Conservation (phyloP, 2,329 filamentous ascomycete species). For the Sclerotinia borealis region DNA sequence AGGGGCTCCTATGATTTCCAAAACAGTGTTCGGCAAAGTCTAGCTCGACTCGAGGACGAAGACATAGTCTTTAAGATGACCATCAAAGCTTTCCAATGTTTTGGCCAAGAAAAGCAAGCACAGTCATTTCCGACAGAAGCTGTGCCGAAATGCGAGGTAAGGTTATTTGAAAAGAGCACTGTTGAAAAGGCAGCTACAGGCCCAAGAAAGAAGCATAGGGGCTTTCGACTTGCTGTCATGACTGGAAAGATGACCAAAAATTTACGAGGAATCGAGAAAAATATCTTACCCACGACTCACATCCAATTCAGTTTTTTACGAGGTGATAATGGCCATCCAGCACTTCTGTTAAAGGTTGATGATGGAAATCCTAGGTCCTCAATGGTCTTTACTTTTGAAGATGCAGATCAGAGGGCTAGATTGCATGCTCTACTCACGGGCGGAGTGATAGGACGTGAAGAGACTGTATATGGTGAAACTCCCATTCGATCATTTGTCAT, state of each 20-base stretch:
- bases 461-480: constrained; percentile 66
- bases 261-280: constrained; percentile 68
- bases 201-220: constrained; percentile 65
- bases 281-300: constrained; percentile 57
- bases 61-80: constrained; percentile 61
- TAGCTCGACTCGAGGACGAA: constrained; percentile 66
- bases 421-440: constrained; percentile 71
- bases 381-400: constrained; percentile 72
- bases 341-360: constrained; percentile 59
- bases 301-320: constrained; percentile 74
- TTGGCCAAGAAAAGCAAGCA: constrained; percentile 64
- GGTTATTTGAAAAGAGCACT: constrained; percentile 66
- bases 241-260: constrained; percentile 74
- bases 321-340: constrained; percentile 62
- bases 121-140: constrained; percentile 71
- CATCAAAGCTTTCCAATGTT: constrained; percentile 72
- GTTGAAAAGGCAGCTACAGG: constrained; percentile 68
- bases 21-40: constrained; percentile 63
- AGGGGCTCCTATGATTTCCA: constrained; percentile 85
- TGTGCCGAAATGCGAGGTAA: constrained; percentile 63
- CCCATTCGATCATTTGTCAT: constrained; percentile 61
- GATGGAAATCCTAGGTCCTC: constrained; percentile 42
- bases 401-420: constrained; percentile 62
- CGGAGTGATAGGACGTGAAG: constrained; percentile 59
- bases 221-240: constrained; percentile 71